Base-by-base conservation (phyloP, 371 early-diverging fungal genomes). In the Mucor lusitanicus region DNA sequence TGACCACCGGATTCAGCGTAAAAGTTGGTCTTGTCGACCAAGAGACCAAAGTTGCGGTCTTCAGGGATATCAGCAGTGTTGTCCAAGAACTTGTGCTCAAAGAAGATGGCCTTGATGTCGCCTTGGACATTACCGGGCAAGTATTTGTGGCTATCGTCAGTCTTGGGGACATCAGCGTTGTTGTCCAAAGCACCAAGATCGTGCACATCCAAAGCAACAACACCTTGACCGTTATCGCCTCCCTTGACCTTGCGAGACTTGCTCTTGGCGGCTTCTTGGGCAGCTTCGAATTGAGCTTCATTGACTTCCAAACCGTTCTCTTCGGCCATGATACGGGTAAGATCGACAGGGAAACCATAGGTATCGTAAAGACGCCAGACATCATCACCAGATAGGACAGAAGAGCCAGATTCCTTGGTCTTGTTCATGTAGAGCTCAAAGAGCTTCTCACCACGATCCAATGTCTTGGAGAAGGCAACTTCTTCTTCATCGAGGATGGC, bases 1-100 rank as follows among this genome's bases (percentile, higher is more conserved):
- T 99, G 99, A 40, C 99, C 99, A 77, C 99, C 99, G 60, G 90
- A 90, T 83, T 99, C 99, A 50, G 97, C 96, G 79, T 99, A 99
- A 74, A 99, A 98, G 90, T 97, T 97, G 67, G 99, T 98, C 73
- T 91, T 88, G 82, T 99, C 98, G 54, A 97, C 88, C 65, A 99
- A 79, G n/a, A 99, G 80, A 67, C 98, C 96, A 72, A 95, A 90
- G 30, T 75, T 72, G 60, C 83, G 79, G 37, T 80, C 82, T 28
- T 81, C 77, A 50, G 86, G 82, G 55, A 90, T 87, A 23, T 72
- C 74, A 5, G 74, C 75, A n/a, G 85, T 84, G 59, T 72, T 72
- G 53, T 67, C 60, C 19, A 84, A 71, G 75, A 87, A 85, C 60
- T 85, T 77, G 73, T 85, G 85, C 57, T 87, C 75, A 72, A 78